phyloP scores from a whole-genome alignment of 2,329 filamentous ascomycete genomes.

The Aschersonia sp. region DNA sequence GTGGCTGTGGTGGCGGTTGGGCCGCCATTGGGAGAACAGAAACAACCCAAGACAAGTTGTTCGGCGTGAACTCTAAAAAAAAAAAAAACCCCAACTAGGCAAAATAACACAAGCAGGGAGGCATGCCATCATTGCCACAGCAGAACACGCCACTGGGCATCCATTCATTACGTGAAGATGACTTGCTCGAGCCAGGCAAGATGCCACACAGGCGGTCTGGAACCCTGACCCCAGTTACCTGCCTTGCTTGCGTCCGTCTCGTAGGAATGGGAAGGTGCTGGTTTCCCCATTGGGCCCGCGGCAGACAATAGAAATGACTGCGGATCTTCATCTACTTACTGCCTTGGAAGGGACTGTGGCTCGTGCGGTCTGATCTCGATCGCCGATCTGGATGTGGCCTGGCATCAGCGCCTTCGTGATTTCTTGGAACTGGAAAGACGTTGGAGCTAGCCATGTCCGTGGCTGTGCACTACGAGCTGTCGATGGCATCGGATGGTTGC shows the following conservation, averaged over 20 bases:
- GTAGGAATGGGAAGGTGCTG: background rate
- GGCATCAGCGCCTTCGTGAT: background rate
- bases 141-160: no score
- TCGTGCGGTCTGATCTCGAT: slow-evolving; percentile 1
- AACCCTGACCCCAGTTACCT: no score
- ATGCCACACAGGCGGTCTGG: no score
- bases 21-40: background rate
- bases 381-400: background rate
- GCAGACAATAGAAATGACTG: background rate
- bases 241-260: no score
- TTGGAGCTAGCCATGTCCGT: background rate
- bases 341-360: slow-evolving; percentile 1
- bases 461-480: background rate
- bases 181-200: no score
- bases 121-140: no score
- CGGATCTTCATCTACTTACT: background rate
- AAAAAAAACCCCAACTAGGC: background rate
- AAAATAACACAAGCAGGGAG: no score
- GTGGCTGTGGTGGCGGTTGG: background rate
- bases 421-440: background rate
- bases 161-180: no score
- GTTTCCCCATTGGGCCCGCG: background rate
- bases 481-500: background rate
- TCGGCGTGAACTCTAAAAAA: background rate
- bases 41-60: background rate